Evolutionary conservation across 164 flowering plant species (phyloP).

Genomic region (Umbilicus rupestris): DNA sequence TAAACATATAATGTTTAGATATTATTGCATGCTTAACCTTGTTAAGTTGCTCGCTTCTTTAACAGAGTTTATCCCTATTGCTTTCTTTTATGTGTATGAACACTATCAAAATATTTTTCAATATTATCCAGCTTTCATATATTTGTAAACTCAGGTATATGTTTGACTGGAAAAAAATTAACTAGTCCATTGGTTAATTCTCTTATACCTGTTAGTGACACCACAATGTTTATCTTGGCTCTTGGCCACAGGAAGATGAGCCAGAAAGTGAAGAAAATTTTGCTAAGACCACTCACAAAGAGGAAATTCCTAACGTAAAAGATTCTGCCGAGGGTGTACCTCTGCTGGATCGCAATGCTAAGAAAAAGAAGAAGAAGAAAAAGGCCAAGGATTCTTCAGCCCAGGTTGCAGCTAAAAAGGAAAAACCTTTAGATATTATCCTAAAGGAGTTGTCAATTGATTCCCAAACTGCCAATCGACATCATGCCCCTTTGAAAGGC

Average conservation of each 20-base stretch:
- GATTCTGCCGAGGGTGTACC: slow-evolving; percentile 15
- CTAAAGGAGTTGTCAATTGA: slow-evolving; percentile 38
- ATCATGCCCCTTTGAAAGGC: slow-evolving; percentile 15
- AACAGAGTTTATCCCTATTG: too few relatives aligned
- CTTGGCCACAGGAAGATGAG: slow-evolving; percentile 30
- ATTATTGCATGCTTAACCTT: too few relatives aligned
- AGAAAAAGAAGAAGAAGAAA: slow-evolving; percentile 83
- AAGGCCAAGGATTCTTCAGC: slow-evolving; percentile 34
- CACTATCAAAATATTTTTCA: too few relatives aligned
- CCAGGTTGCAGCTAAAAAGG: slow-evolving; percentile 19
- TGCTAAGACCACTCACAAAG: slow-evolving; percentile 13
- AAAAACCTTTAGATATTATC: slow-evolving; percentile 26
- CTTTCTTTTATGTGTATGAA: too few relatives aligned
- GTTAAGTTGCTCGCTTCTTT: too few relatives aligned
- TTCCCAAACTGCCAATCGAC: slow-evolving; percentile 19
- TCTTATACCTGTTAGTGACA: not conserved
- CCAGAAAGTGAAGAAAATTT: slow-evolving; percentile 21
- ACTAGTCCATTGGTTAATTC: not conserved
- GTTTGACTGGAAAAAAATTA: too few relatives aligned
- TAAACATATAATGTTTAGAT: too few relatives aligned
- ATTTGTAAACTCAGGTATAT: too few relatives aligned
- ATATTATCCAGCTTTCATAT: too few relatives aligned
- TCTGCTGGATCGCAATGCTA: slow-evolving; percentile 34
- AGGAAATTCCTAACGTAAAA: slow-evolving; percentile 15
- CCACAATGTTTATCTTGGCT: not conserved